Conservation (phyloP, 371 early-diverging fungal species). For the Mortierella sp. region DNA sequence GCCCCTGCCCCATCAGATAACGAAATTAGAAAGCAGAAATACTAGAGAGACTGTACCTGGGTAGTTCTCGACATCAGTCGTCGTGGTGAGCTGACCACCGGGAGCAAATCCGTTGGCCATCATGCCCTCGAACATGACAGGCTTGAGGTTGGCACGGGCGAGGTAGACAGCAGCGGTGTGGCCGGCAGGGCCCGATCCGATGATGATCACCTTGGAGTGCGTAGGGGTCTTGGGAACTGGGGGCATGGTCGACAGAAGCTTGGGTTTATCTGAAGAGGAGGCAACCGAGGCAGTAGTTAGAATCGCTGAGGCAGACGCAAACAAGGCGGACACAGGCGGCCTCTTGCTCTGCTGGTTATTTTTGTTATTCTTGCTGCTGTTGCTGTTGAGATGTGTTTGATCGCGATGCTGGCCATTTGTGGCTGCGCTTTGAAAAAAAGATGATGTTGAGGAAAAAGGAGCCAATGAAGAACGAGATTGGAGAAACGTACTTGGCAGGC, state of each 20-base stretch:
- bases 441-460: slow-evolving; percentile 11
- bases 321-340: background rate
- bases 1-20: background rate
- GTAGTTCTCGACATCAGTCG: slow-evolving; percentile 93
- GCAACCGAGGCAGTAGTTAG: slow-evolving; percentile 41
- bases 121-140: slow-evolving; percentile 97
- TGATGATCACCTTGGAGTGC: slow-evolving; percentile 62
- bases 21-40: background rate
- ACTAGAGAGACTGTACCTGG: slow-evolving; percentile 68
- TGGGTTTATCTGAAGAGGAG: slow-evolving; percentile 30
- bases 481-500: background rate
- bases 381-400: background rate
- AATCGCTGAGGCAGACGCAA: slow-evolving; percentile 41
- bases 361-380: slow-evolving; percentile 3
- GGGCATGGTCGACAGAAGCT: slow-evolving; percentile 35
- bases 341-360: slow-evolving; percentile 5
- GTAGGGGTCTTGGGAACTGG: slow-evolving; percentile 35
- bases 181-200: slow-evolving; percentile 96
- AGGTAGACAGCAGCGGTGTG: slow-evolving; percentile 97
- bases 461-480: background rate
- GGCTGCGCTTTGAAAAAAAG: slow-evolving; percentile 39
- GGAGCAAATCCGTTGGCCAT: slow-evolving; percentile 91
- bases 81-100: slow-evolving; percentile 94
- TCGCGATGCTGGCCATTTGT: slow-evolving; percentile 4
- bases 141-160: slow-evolving; percentile 92